phyloP scores from a whole-genome alignment of 2,329 filamentous ascomycete genomes.

The Claviceps sp. region DNA sequence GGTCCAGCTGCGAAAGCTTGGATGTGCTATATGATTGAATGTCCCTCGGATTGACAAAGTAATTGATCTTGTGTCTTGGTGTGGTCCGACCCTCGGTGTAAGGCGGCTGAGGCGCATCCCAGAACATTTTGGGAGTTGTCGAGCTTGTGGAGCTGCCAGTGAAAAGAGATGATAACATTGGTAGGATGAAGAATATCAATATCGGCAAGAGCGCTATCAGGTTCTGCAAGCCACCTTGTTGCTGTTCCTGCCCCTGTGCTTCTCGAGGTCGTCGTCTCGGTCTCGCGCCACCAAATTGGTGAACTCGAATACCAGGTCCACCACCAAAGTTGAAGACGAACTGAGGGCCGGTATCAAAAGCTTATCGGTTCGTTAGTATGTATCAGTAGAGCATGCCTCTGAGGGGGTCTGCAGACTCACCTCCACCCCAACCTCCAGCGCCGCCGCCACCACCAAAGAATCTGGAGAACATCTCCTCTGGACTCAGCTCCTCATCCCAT shows the following conservation, averaged over 20 bases:
- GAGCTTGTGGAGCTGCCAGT: conserved; percentile 28
- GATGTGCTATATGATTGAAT: conserved; percentile 54
- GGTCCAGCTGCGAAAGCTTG: conserved; percentile 64
- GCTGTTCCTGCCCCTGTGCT: conserved; percentile 37
- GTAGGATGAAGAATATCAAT: conserved; percentile 76
- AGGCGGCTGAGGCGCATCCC: conserved; percentile 56
- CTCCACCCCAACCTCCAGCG: conserved; percentile 45
- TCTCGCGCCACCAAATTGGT: conserved; percentile 77
- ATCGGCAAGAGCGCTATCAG: conserved; percentile 73
- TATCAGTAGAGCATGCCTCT: background rate
- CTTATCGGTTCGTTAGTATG: conserved; percentile 20
- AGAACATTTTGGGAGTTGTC: conserved; percentile 58
- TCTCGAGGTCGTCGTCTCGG: conserved; percentile 65
- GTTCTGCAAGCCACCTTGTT: conserved; percentile 40
- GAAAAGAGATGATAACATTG: conserved; percentile 71
- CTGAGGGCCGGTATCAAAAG: conserved; percentile 65
- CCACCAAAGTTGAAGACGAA: conserved; percentile 95
- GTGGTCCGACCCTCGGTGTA: conserved; percentile 64
- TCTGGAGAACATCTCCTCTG: conserved; percentile 90
- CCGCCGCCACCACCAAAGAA: conserved; percentile 85
- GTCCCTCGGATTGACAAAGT: conserved; percentile 73
- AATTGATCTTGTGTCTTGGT: conserved; percentile 58
- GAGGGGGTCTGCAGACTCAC: conserved; percentile 14
- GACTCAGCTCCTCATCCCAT: conserved; percentile 87
- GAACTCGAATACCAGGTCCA: conserved; percentile 80